A percentile compares a stretch with the other conserved stretches of the same genome.
Conservation (phyloP, 2,329 filamentous ascomycete genomes). For the Claviceps spartinae region DNA sequence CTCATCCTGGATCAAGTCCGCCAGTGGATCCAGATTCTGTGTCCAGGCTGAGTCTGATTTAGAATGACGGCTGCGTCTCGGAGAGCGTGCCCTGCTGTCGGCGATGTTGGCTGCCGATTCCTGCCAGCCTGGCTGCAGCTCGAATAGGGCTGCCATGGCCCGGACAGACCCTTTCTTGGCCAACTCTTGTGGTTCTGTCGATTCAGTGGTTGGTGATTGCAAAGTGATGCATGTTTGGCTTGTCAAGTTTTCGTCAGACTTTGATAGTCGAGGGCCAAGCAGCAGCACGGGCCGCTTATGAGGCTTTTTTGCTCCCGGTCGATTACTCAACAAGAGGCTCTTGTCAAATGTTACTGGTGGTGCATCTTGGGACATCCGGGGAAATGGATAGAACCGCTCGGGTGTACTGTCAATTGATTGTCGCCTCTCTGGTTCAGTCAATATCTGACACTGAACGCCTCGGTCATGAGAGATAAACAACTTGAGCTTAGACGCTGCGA, state of each 20-base stretch:
- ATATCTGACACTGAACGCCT: conserved; percentile 3
- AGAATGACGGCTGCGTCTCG: conserved; percentile 1
- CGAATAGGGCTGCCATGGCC: conserved; percentile 40
- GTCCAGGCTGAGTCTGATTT: conserved; percentile 6
- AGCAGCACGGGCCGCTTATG: conserved; percentile 5
- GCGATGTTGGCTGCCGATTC: not conserved
- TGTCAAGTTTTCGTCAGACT: conserved; percentile 6
- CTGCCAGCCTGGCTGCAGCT: conserved; percentile 16
- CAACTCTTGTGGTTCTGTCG: conserved; percentile 9
- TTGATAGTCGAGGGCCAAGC: conserved; percentile 5
- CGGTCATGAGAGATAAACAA: conserved; percentile 1
- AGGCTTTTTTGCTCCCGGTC: not conserved
- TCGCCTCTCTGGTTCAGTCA: not conserved
- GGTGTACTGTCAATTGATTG: conserved; percentile 11
- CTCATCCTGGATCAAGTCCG: not conserved
- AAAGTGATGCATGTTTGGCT: conserved; percentile 2
- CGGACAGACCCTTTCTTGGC: conserved; percentile 25
- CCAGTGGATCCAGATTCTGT: not conserved
- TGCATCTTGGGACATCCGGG: not conserved
- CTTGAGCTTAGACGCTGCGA: not conserved
- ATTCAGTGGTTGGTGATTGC: conserved; percentile 3
- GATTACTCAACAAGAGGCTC: not conserved
- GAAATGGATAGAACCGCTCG: conserved; percentile 13
- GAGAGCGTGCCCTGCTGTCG: not conserved
- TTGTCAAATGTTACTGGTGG: not conserved